Percentiles rank a stretch among this genome's conserved stretches.
Evolutionary conservation across 2,329 filamentous ascomycete species (phyloP).

Genomic region (Arthrobotrys entomopaga): DNA sequence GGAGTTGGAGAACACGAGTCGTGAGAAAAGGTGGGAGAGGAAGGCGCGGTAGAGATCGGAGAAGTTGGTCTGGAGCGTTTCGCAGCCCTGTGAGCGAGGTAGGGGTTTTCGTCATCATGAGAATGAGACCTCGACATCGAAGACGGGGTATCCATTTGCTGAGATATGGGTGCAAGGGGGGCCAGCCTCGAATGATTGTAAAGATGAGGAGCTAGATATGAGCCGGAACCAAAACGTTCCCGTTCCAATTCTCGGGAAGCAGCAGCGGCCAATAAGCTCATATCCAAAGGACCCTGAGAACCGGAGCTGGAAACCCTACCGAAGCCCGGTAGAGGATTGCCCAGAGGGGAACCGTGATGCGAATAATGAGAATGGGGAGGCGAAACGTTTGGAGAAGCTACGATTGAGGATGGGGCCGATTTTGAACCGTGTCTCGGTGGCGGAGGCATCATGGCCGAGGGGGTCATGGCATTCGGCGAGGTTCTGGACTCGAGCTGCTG

Average conservation of each 20-base stretch:
- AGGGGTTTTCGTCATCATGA: slow-evolving; percentile 82
- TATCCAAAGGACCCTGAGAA: slow-evolving; percentile 66
- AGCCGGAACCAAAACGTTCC: slow-evolving; percentile 66
- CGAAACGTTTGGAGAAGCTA: slow-evolving; percentile 94
- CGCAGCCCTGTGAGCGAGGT: slow-evolving; percentile 75
- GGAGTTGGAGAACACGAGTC: slow-evolving; percentile 95
- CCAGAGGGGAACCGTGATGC: slow-evolving; percentile 69
- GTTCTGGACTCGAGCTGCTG: slow-evolving; percentile 65
- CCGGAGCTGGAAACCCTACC: slow-evolving; percentile 65
- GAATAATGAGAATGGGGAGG: slow-evolving; percentile 84
- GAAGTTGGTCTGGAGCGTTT: slow-evolving; percentile 95
- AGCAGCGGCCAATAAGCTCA: slow-evolving; percentile 76
- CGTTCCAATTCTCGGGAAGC: slow-evolving; percentile 73
- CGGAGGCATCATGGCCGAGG: slow-evolving; percentile 77
- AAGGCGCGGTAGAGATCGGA: slow-evolving; percentile 92
- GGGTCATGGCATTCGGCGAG: slow-evolving; percentile 66
- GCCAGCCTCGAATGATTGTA: slow-evolving; percentile 63
- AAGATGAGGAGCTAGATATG: slow-evolving; percentile 60
- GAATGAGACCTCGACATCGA: slow-evolving; percentile 92
- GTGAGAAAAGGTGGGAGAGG: slow-evolving; percentile 95
- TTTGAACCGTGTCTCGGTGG: slow-evolving; percentile 83
- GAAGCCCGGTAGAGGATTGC: slow-evolving; percentile 70
- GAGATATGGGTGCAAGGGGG: slow-evolving; percentile 70
- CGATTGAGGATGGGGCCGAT: slow-evolving; percentile 85
- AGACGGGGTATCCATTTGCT: slow-evolving; percentile 78